Evolutionary conservation across 108 stramenopile genomes (phyloP).

Genomic region (Nannochloropsis gaditana): DNA sequence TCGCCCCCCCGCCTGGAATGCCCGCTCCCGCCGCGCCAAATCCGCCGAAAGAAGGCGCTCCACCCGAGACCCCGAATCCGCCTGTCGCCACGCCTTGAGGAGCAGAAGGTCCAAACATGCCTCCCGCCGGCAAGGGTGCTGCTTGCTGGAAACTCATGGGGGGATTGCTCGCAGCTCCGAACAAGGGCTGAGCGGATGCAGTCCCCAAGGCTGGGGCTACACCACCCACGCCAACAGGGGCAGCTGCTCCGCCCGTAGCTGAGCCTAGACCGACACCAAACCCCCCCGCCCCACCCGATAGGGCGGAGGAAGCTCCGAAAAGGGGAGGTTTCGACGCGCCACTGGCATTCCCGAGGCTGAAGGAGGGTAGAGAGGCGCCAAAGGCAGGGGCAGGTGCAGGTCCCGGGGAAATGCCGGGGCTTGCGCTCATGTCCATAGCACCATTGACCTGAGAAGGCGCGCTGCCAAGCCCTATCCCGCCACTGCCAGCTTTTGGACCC

Average conservation of each 20-base stretch:
- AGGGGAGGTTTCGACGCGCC: background rate
- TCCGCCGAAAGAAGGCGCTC: background rate
- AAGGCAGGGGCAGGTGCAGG: background rate
- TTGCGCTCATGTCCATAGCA: constrained; percentile 11
- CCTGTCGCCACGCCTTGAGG: background rate
- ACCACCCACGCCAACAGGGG: background rate
- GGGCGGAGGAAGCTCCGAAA: background rate
- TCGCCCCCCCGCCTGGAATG: background rate
- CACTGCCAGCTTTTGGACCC: background rate
- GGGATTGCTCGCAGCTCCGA: background rate
- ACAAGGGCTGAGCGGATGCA: background rate
- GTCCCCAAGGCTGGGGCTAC: background rate
- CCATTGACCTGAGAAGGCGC: background rate
- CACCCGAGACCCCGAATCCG: background rate
- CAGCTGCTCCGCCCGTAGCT: background rate
- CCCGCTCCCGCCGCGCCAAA: background rate
- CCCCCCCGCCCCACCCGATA: background rate
- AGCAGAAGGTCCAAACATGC: background rate
- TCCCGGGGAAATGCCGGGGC: background rate
- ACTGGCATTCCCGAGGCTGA: background rate
- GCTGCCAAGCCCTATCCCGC: background rate
- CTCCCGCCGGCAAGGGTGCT: background rate
- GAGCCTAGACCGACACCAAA: background rate
- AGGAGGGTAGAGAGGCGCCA: constrained; percentile 6
- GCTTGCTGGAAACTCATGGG: background rate